phyloP scores from a whole-genome alignment of 495 filamentous ascomycete species.

The Aspergillus bertholletiae region DNA sequence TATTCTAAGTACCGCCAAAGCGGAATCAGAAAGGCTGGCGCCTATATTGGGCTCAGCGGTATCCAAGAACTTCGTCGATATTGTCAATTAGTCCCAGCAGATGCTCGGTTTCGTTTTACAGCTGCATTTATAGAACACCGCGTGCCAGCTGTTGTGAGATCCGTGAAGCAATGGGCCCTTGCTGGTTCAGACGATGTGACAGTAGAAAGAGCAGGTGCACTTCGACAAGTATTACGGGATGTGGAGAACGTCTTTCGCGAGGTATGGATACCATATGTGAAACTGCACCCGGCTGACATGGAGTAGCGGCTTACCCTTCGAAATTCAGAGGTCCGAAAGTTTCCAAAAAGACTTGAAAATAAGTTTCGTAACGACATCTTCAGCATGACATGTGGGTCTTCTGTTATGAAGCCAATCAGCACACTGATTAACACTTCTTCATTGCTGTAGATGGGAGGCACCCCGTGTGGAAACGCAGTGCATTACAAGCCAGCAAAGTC shows the following conservation, averaged over 20 bases:
- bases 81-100: conserved; percentile 28
- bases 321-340: not conserved
- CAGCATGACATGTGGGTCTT: conserved; percentile 7
- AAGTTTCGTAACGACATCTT: conserved; percentile 3
- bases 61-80: conserved; percentile 26
- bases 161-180: conserved; percentile 8
- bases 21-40: not conserved
- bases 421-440: not conserved
- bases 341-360: not conserved
- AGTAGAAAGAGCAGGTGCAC: conserved; percentile 8
- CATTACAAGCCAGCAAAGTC: conserved; percentile 9
- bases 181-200: conserved; percentile 6
- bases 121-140: conserved; percentile 15
- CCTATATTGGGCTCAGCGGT: conserved; percentile 25
- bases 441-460: not conserved
- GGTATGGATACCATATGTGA: not conserved
- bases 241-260: not conserved
- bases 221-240: conserved; percentile 5
- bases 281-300: not conserved
- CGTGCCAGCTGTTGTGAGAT: conserved; percentile 6
- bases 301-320: not conserved
- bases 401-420: not conserved
- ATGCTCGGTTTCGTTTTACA: conserved; percentile 19
- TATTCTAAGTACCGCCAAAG: conserved; percentile 16
- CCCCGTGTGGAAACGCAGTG: conserved; percentile 3